These are phyloP conservation scores for Emmonsiellopsis sp. DNA, from an alignment of 2,329 filamentous ascomycete genomes.

Conservation along the genomic window DNA sequence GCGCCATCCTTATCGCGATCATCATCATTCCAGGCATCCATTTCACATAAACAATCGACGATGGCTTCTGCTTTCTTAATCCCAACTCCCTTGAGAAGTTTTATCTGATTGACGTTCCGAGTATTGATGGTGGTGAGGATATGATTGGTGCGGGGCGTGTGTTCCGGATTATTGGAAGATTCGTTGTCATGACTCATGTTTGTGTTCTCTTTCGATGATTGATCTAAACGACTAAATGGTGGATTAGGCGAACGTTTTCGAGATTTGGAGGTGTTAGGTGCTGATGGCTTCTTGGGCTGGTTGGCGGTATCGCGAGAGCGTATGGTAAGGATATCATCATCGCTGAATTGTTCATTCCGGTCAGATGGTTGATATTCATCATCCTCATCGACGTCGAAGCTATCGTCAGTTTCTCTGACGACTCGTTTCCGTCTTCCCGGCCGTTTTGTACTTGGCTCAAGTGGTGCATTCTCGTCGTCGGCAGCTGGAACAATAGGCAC, in stretches of 20 bases:
- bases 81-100: slow-evolving; percentile 38
- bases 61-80: slow-evolving; percentile 41
- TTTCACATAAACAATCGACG: slow-evolving; percentile 38
- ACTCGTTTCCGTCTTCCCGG: background rate
- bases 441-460: background rate
- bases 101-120: slow-evolving; percentile 37
- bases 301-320: slow-evolving; percentile 14
- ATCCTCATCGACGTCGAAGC: slow-evolving; percentile 16
- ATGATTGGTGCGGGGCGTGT: slow-evolving; percentile 35
- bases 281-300: slow-evolving; percentile 21
- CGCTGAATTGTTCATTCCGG: slow-evolving; percentile 19
- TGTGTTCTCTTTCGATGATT: background rate
- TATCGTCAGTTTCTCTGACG: background rate
- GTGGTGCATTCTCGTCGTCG: slow-evolving; percentile 27
- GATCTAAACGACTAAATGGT: background rate
- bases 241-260: background rate
- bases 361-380: slow-evolving; percentile 22
- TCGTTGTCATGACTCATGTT: background rate
- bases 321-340: slow-evolving; percentile 21
- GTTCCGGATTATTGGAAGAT: slow-evolving; percentile 10
- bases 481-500: background rate
- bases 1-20: slow-evolving; percentile 10
- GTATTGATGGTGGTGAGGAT: slow-evolving; percentile 40
- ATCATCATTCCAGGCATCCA: slow-evolving; percentile 20
- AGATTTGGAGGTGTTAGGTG: slow-evolving; percentile 2